Percentiles rank a stretch among this genome's conserved stretches.
phyloP scores from a whole-genome alignment of 495 filamentous ascomycete genomes.

The Neurospora sp. region DNA sequence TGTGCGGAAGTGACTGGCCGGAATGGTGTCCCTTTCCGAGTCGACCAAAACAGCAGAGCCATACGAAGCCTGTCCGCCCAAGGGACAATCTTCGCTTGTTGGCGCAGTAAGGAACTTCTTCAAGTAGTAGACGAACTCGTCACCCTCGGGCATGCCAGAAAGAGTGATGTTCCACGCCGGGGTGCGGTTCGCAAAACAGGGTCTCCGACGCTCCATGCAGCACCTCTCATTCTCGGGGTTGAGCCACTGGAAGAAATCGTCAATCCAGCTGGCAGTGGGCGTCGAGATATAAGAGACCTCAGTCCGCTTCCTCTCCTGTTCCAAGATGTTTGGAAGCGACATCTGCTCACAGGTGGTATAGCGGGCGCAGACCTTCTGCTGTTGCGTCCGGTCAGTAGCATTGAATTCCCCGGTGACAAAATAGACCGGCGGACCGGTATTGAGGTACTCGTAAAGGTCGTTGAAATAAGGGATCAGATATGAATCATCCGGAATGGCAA shows the following conservation, averaged over 20 bases:
- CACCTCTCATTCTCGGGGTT: slow-evolving; percentile 76
- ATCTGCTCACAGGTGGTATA: slow-evolving; percentile 78
- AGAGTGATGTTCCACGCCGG: slow-evolving; percentile 83
- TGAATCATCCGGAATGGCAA: slow-evolving; percentile 84
- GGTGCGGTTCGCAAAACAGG: slow-evolving; percentile 67
- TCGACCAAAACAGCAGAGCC: slow-evolving; percentile 78
- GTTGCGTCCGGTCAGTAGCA: slow-evolving; percentile 58
- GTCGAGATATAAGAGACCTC: slow-evolving; percentile 87
- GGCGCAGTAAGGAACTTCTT: slow-evolving; percentile 72
- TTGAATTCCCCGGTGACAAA: slow-evolving; percentile 83
- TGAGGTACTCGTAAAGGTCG: slow-evolving; percentile 87
- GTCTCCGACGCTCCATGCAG: slow-evolving; percentile 53
- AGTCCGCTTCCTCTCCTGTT: slow-evolving; percentile 83
- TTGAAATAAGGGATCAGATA: slow-evolving; percentile 94
- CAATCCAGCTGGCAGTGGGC: slow-evolving; percentile 90
- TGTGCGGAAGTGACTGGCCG: slow-evolving; percentile 84
- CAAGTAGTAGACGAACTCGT: slow-evolving; percentile 80
- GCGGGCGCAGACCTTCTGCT: slow-evolving; percentile 81
- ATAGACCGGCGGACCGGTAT: slow-evolving; percentile 86
- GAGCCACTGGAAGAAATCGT: slow-evolving; percentile 93
- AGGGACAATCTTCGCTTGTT: slow-evolving; percentile 71
- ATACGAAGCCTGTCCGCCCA: slow-evolving; percentile 83
- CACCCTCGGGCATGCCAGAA: slow-evolving; percentile 80
- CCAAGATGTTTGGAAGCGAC: slow-evolving; percentile 78
- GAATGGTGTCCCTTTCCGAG: slow-evolving; percentile 48